Percentiles rank a stretch among this genome's conserved stretches.
Conservation (phyloP, 441 rosid genomes). For the Euphorbia corollata region DNA sequence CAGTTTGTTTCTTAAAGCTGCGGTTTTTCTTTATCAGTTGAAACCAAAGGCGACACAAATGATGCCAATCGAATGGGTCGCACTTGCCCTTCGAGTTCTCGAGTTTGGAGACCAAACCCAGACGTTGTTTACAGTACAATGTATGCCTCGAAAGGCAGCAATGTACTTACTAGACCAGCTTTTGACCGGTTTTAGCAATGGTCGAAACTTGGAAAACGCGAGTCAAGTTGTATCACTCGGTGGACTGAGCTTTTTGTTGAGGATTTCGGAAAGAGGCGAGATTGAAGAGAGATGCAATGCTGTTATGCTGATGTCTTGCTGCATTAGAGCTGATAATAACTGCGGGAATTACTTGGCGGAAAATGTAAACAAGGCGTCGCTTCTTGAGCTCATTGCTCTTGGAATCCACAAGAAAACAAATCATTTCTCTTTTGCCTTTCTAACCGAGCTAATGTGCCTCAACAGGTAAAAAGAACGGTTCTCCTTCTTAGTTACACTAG, state of each 20-base stretch:
- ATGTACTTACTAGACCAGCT: constrained; percentile 49
- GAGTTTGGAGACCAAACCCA: constrained; percentile 60
- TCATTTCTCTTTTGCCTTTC: constrained; percentile 27
- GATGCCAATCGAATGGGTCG: constrained; percentile 51
- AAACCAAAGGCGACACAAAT: constrained; percentile 59
- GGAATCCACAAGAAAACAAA: constrained; percentile 26
- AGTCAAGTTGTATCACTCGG: constrained; percentile 45
- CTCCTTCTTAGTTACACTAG: too few relatives aligned
- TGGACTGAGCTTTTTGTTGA: constrained; percentile 38
- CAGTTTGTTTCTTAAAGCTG: constrained; percentile 48
- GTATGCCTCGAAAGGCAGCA: constrained; percentile 49
- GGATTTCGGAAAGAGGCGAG: constrained; percentile 30
- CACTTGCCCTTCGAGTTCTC: constrained; percentile 45
- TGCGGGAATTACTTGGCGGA: constrained; percentile 45
- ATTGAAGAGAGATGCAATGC: constrained; percentile 33
- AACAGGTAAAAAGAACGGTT: too few relatives aligned
- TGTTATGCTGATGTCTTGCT: constrained; percentile 34
- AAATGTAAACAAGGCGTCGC: constrained; percentile 33
- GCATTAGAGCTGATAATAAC: constrained; percentile 40
- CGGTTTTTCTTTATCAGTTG: constrained; percentile 45
- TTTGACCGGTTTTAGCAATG: constrained; percentile 50
- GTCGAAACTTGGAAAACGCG: constrained; percentile 51
- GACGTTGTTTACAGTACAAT: too few relatives aligned
- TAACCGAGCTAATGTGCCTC: constrained; percentile 43
- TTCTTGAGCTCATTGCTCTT: constrained; percentile 43